These are phyloP conservation scores for Solanum raphanifolium DNA, from an alignment of 257 asterid species.

Conservation along the genomic window DNA sequence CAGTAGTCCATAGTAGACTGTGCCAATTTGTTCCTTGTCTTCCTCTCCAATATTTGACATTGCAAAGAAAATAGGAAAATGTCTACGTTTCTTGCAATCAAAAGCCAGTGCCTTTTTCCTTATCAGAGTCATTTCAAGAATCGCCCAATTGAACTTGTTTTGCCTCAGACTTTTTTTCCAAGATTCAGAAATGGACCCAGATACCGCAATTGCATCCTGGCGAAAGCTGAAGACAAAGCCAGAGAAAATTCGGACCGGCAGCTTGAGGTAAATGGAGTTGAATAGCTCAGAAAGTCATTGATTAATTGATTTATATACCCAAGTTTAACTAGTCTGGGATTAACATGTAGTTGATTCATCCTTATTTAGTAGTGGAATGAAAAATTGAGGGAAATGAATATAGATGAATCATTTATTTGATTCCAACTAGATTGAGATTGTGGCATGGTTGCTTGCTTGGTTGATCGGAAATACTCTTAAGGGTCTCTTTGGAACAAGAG, in stretches of 20 bases:
- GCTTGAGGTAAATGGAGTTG: background rate
- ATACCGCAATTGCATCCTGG: background rate
- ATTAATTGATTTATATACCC: background rate
- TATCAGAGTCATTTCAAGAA: background rate
- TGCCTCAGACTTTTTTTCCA: background rate
- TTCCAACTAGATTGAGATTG: background rate
- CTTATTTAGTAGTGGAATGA: background rate
- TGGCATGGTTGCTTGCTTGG: background rate
- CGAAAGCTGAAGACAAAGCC: background rate
- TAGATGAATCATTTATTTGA: background rate
- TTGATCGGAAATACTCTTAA: background rate
- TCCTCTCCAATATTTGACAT: background rate
- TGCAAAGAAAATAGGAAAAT: background rate
- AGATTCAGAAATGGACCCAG: background rate
- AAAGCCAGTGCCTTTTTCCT: background rate
- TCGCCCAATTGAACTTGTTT: background rate
- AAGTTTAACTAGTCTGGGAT: background rate
- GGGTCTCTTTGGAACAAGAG: background rate
- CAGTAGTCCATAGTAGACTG: background rate
- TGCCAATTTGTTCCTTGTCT: background rate
- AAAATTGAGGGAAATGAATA: background rate
- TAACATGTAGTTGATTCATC: background rate
- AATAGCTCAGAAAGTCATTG: background rate
- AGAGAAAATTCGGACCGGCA: background rate
- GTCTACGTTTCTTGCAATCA: background rate